These are phyloP conservation scores for Fragaria vesca DNA, from an alignment of 306 rosid species.

Conservation along the genomic window DNA sequence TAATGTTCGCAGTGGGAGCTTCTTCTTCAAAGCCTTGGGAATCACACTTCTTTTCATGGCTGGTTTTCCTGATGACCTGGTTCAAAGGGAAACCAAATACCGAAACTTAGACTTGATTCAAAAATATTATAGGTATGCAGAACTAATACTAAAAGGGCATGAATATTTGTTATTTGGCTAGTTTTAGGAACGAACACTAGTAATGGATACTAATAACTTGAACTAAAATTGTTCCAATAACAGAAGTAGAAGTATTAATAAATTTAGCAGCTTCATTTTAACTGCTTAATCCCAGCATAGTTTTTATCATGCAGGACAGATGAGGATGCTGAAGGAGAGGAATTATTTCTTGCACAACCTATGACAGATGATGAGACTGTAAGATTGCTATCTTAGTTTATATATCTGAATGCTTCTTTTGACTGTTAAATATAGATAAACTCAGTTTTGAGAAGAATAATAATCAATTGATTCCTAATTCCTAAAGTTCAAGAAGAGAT, in stretches of 20 bases:
- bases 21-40: conserved; percentile 92
- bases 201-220: not conserved
- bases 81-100: conserved; percentile 85
- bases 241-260: not conserved
- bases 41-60: conserved; percentile 87
- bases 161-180: not conserved
- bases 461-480: not conserved
- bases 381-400: conserved; percentile 32
- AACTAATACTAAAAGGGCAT: not conserved
- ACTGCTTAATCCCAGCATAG: conserved; percentile 14
- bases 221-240: not conserved
- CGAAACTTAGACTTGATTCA: conserved; percentile 75
- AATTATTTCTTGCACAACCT: conserved; percentile 50
- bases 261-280: not conserved
- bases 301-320: conserved; percentile 56
- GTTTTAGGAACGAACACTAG: not conserved
- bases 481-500: not conserved
- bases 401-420: conserved; percentile 12
- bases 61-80: conserved; percentile 78
- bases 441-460: not conserved
- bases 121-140: conserved; percentile 76
- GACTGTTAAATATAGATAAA: not conserved
- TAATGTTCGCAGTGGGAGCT: conserved; percentile 78
- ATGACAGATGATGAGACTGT: conserved; percentile 40
- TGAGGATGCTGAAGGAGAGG: conserved; percentile 68